Evolutionary conservation across 108 stramenopile genomes (phyloP), one percentile per base, ranked within the genome.

Genomic region (Cyclotella distinguenda): DNA sequence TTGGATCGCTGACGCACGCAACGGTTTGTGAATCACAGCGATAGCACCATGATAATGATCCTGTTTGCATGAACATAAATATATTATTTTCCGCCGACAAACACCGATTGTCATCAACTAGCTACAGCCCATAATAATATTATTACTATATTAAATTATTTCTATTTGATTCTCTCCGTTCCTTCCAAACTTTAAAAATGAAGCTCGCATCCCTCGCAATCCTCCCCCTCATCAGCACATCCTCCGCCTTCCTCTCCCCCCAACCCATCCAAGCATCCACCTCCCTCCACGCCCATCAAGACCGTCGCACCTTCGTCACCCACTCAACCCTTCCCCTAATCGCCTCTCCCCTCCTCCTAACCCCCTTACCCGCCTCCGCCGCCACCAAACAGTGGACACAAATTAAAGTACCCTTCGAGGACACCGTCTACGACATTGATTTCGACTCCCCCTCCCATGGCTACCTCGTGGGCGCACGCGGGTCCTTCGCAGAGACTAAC

Each of bases 401-500:
- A 49, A 78, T 97, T 32, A 55, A 60, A 21, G 52, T 97, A 15
- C 97, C 97, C 26, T 91, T 95, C 52, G 76, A 81, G 1, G 91
- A 94, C 33, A 96, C 95, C 11, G 77, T 97, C 21, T 97, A 88
- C 73, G 97, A 96, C 81, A 93, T 97, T 66, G 93, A 90, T 64
- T 97, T 97, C 66, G 95, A 97, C 70, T 86, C 84, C 23, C 60
- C 78, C 18, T 69, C 78, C n/a, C 97, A 98, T 66, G 97, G 97
- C 23, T 96, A 95, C 79, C 63, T 98, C n/a, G 97, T 98, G 30
- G 97, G 97, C 27, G 90, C 97, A 0, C 91, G 95, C 50, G 97
- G 97, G 38, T 91, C 96, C 52, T 98, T 98, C 60, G 88, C 96
- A 40, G 97, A 98, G 70, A 98, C 96, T 13, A 89, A 79, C 64